Evolutionary conservation across 106 monocot genomes (phyloP), one percentile per base, ranked within the genome.

Genomic region (Gastrodia elata): DNA sequence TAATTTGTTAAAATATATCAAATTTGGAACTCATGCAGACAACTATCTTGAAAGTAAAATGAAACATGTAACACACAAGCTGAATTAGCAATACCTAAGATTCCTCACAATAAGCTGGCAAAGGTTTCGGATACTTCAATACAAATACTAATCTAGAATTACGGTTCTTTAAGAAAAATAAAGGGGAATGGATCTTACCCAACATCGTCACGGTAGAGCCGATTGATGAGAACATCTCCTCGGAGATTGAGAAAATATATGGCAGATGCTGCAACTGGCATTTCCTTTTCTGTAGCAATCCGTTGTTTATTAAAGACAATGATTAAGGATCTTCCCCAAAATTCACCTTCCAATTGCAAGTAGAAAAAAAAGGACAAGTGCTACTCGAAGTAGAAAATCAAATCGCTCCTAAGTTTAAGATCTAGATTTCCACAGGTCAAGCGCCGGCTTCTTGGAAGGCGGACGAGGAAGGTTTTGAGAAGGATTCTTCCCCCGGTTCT

Each of bases 121-220:
- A 52, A 5, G 1, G 27, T 38, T 11, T 67, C 37, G n/a, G 4
- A 37, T 38, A 67, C 9, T 6, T 38, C 15, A 67, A 18, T 6
- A 37, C 37, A 18, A 38, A 38, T 3, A 67, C 2, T 38, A 37
- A 61, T 61, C 61, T 14, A 11, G 30, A 8, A 32, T 61, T 61
- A 8, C 32, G 22, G 32, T 30, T 32, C 61, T 32, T n/a, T n/a
- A 2, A 75, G 14, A 41, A 28, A 43, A 38, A 18, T 5, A 28
- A 49, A 27, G 49, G 36, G 43, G 26, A 74, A 37, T 6, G 1
- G 5, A 6, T 39, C 75, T 67, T 70, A 98, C 98, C 98, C 93
- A 75, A 98, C 98, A 79, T 98, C 98, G 64, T 98, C 98, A 61
- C 98, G 98, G 82, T 98, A 98, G 88, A 98, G 98, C 75, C 98